Conservation (phyloP, 176 grass and related monocot species). For the Ampelocalamus luodianensis region DNA sequence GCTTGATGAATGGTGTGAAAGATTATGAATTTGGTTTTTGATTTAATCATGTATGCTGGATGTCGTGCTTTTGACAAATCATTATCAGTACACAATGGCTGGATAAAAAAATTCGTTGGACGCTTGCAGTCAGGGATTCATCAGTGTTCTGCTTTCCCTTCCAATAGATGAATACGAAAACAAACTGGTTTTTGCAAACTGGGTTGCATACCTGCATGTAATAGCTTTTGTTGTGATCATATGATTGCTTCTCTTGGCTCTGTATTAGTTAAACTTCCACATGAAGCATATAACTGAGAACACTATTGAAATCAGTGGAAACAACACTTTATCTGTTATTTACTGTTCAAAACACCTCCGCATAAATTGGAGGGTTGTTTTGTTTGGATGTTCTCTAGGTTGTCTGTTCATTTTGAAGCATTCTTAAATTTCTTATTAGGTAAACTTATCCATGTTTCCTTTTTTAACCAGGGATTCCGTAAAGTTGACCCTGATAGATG, state of each 20-base stretch:
- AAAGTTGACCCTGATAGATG: conserved; percentile 88
- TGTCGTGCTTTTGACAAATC: not conserved
- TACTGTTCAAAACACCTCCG: not conserved
- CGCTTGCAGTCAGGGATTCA: not conserved
- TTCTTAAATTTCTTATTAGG: not conserved
- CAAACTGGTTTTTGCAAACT: not conserved
- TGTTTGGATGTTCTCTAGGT: not conserved
- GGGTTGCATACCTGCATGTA: not conserved
- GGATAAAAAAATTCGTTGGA: not conserved
- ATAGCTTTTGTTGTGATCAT: not conserved
- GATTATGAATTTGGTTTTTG: not conserved
- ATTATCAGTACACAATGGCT: not conserved
- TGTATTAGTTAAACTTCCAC: conserved; percentile 7
- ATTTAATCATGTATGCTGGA: not conserved
- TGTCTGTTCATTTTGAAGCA: conserved; percentile 6
- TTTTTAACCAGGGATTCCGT: conserved; percentile 74
- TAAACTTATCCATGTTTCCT: conserved; percentile 22
- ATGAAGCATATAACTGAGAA: conserved; percentile 3
- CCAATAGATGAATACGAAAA: not conserved
- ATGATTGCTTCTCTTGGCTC: conserved; percentile 1
- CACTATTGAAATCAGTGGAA: conserved; percentile 1
- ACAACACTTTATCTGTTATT: conserved; percentile 12
- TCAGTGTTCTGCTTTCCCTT: not conserved
- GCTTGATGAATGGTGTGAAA: conserved; percentile 1
- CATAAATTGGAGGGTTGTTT: not conserved